Evolutionary conservation across 371 early-diverging fungal species (phyloP), one percentile per base, ranked within the genome.

Genomic region (Zopfochytrium polystomum): DNA sequence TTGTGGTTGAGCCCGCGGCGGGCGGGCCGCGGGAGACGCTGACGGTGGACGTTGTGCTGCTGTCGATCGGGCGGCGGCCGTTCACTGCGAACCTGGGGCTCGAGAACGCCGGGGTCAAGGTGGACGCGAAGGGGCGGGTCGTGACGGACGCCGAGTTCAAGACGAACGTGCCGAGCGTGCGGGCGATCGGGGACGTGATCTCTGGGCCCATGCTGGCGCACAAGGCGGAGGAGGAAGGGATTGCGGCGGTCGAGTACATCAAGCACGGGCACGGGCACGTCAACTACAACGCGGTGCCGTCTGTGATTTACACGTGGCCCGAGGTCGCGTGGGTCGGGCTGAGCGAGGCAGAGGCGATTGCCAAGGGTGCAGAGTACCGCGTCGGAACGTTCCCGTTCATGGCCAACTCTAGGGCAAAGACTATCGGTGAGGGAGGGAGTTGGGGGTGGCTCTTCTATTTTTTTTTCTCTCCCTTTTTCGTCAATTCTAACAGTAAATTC

Each of bases 231-330:
- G n/a, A n/a, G n/a, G n/a, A n/a, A n/a, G n/a, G n/a, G n/a, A n/a
- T n/a, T n/a, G n/a, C n/a, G n/a, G n/a, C n/a, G n/a, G n/a, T n/a
- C n/a, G n/a, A n/a, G n/a, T n/a, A n/a, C n/a, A n/a, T n/a, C n/a
- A n/a, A n/a, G n/a, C n/a, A n/a, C n/a, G n/a, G n/a, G n/a, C n/a
- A n/a, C n/a, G n/a, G n/a, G n/a, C n/a, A n/a, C n/a, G 94, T 60
- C n/a, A n/a, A n/a, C 91, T 98, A 98, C 76, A 86, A 91, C 73
- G 94, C 88, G 42, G 92, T 98, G 68, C 98, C 98, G 44, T 92
- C 94, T 25, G 98, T 98, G 54, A 92, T 98, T 71, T 98, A 98
- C 83, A 98, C 98, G 53, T 92, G 89, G 66, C 98, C 98, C 34
- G 98, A 98, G 82, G 97, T 96, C 44, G 97, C 98, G 52, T 98